Base-by-base conservation (phyloP, 1,284 basidiomycete genomes). In the Peniophora sp. region DNA sequence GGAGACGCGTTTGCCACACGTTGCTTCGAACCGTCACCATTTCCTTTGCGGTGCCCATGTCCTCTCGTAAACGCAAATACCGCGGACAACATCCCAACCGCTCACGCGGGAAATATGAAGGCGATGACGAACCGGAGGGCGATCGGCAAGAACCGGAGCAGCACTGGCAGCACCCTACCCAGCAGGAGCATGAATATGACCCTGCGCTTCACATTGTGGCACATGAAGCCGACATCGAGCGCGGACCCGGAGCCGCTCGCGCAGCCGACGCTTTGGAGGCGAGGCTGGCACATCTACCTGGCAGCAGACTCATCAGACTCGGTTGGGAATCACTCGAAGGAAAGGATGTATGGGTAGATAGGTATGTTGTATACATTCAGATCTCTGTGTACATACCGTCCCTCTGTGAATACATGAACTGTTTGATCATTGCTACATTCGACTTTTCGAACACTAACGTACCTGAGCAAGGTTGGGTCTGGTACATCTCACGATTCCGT, bases 181-280 rank as follows among this genome's bases (percentile, higher is more conserved):
- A 22, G 14, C n/a, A 45, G 14, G 43, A 45, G n/a, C 43, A 14
- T n/a, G 18, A 18, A 24, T 22, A 22, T 18, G 61, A 67, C 39
- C 54, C 57, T 1, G 45, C 58, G 15, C 67, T 85, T 11, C 79
- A 71, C 58, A 71, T 86, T 44, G 78, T 81, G 57, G 85, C 81
- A 0, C 71, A 86, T 56, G 86, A 88, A 65, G 83, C 83, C 3
- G 81, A 85, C 52, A 58, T 88, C 34, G 61, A 78, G 1, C 72
- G 69, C 27, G 79, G 81, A 3, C 69, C 76, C 0, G 63, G 65
- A 20, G 76, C 74, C 3, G 55, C 56, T 5, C 59, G 65, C 10
- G 63, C 74, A 2, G 77, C 76, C 0, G 61, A 64, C 15, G 71
- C 78, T 18, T 68, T 83, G 20, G 80, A 84, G 55, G 69, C 58